These are phyloP conservation scores for Trametes sanguinea DNA, from an alignment of 768 basidiomycete species.

Conservation along the genomic window DNA sequence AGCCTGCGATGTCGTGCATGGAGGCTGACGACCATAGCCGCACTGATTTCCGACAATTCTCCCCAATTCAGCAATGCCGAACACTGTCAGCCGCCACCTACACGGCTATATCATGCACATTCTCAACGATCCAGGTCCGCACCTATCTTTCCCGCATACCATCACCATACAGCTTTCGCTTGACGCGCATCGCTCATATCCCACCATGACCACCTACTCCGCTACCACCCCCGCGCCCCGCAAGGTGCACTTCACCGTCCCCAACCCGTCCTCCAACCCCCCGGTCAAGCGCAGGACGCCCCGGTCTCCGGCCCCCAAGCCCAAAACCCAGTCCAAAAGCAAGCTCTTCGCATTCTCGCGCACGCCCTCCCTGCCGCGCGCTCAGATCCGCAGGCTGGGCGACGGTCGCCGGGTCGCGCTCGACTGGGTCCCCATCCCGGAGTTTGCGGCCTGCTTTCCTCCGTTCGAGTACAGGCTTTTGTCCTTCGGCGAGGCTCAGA, in stretches of 20 bases:
- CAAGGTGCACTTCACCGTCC: constrained; percentile 9
- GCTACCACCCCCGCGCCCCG: not conserved
- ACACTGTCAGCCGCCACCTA: too few relatives aligned
- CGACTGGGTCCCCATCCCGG: constrained; percentile 5
- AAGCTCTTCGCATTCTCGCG: not conserved
- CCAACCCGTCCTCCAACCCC: not conserved
- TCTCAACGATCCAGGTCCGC: too few relatives aligned
- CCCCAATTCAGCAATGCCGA: too few relatives aligned
- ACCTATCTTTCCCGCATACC: too few relatives aligned
- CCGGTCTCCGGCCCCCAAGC: constrained; percentile 9
- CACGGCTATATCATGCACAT: too few relatives aligned
- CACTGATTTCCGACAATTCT: too few relatives aligned
- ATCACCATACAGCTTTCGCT: too few relatives aligned
- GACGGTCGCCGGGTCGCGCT: constrained; percentile 5
- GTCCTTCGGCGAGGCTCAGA: too few relatives aligned
- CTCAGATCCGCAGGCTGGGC: not conserved
- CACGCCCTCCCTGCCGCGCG: not conserved
- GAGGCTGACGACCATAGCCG: too few relatives aligned
- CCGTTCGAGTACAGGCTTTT: too few relatives aligned
- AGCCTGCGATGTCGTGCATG: too few relatives aligned
- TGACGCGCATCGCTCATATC: too few relatives aligned
- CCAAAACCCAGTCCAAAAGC: not conserved
- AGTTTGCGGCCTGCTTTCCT: not conserved
- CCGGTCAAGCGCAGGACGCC: constrained; percentile 9
- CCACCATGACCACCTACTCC: not conserved